Percentiles rank a stretch among this genome's conserved stretches.
Conservation (phyloP, 1,284 basidiomycete species). For the Meripilus lineatus region DNA sequence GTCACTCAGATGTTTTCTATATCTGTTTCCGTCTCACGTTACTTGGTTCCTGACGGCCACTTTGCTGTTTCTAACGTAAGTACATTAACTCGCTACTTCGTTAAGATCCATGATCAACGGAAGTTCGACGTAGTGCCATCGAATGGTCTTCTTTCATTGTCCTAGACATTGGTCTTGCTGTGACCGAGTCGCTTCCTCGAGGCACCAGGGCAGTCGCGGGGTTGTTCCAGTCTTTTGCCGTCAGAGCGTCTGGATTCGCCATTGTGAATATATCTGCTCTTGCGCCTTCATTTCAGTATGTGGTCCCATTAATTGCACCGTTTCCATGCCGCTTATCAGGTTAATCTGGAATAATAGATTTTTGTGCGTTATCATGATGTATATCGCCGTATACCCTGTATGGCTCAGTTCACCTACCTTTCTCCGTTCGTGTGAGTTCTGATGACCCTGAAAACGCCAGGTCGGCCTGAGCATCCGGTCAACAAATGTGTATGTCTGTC, state of each 20-base stretch:
- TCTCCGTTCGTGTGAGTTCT: neutral
- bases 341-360: slow-evolving; percentile 41
- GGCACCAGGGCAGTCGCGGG: slow-evolving; percentile 49
- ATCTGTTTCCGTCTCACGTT: slow-evolving; percentile 80
- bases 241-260: slow-evolving; percentile 72
- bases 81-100: no score
- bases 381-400: slow-evolving; percentile 53
- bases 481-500: slow-evolving; percentile 68
- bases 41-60: slow-evolving; percentile 73
- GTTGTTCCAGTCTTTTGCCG: slow-evolving; percentile 65
- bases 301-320: slow-evolving; percentile 5
- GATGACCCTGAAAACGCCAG: slow-evolving; percentile 23
- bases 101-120: no score
- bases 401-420: slow-evolving; percentile 12
- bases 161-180: slow-evolving; percentile 50
- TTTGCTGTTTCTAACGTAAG: slow-evolving; percentile 41
- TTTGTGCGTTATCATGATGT: slow-evolving; percentile 76
- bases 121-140: slow-evolving; percentile 33
- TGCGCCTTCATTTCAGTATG: slow-evolving; percentile 64
- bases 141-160: slow-evolving; percentile 54
- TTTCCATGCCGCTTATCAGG: neutral
- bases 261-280: slow-evolving; percentile 58
- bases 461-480: slow-evolving; percentile 65
- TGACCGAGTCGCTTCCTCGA: slow-evolving; percentile 32
- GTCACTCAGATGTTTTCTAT: slow-evolving; percentile 64